Evolutionary conservation across 2,329 filamentous ascomycete species (phyloP).

Genomic region (Penicillium italicum): DNA sequence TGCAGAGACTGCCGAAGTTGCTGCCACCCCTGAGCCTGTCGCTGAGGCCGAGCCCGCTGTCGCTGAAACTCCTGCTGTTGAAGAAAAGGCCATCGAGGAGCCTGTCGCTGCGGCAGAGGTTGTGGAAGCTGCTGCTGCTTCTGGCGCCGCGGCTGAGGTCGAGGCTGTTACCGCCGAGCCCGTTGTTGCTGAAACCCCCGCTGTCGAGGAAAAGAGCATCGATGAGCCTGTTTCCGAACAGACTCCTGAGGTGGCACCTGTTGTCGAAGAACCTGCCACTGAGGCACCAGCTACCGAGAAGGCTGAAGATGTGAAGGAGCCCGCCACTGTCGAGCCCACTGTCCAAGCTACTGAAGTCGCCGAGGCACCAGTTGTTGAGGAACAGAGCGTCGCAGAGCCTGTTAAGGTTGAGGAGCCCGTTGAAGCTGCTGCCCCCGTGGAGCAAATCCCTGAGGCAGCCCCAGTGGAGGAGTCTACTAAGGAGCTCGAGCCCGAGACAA

Average conservation of each 20-base stretch:
- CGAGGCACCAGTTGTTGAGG: neutral
- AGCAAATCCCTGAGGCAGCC: neutral
- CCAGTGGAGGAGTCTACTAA: neutral
- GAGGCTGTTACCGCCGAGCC: neutral
- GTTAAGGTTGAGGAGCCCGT: neutral
- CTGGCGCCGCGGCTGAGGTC: neutral
- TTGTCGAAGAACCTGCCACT: neutral
- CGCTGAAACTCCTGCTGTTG: neutral
- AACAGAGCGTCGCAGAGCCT: neutral
- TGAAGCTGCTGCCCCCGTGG: neutral
- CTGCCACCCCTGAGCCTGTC: constrained; percentile 1
- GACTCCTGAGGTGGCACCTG: neutral
- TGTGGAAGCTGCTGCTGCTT: neutral
- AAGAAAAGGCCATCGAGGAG: neutral
- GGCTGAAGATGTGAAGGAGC: neutral
- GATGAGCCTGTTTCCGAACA: neutral
- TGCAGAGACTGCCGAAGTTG: constrained; percentile 3
- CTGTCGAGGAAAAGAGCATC: neutral
- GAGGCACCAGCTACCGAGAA: neutral
- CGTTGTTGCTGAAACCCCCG: neutral
- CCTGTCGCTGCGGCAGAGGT: neutral
- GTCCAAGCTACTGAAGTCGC: neutral
- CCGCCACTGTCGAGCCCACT: neutral
- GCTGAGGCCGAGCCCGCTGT: neutral
- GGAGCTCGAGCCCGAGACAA: constrained; percentile 1